A percentile compares a stretch with the other conserved stretches of the same genome.
Evolutionary conservation across 2,329 filamentous ascomycete genomes (phyloP).

Genomic region (Cercospora beticola): DNA sequence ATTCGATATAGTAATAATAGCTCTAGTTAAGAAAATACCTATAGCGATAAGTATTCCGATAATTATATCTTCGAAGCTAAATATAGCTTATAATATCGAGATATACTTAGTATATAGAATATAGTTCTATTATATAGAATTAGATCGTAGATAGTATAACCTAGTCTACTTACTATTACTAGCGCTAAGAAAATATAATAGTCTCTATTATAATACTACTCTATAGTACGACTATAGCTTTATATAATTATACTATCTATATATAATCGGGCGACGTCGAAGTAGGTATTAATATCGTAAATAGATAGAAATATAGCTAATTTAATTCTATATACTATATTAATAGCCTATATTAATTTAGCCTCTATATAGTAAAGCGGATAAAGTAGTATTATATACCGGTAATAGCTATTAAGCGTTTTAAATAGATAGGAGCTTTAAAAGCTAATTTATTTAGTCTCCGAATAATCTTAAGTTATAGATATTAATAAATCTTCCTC

Average conservation of each 20-base stretch:
- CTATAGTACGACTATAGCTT: background rate
- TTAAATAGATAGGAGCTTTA: background rate
- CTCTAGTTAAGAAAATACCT: background rate
- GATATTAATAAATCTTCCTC: background rate
- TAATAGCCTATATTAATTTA: background rate
- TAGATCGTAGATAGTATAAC: background rate
- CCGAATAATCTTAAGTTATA: background rate
- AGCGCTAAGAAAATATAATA: background rate
- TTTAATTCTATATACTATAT: background rate
- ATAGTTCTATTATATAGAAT: background rate
- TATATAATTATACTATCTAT: background rate
- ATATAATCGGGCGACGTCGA: background rate
- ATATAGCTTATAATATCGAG: background rate
- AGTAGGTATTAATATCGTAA: background rate
- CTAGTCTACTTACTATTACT: background rate
- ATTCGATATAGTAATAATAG: background rate
- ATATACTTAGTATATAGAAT: background rate
- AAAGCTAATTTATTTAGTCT: background rate
- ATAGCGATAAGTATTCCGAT: background rate
- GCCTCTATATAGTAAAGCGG: background rate
- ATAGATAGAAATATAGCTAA: background rate
- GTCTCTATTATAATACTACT: background rate
- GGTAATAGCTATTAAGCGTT: background rate
- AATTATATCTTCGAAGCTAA: background rate
- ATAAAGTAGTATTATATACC: background rate